phyloP scores from a whole-genome alignment of 1,139 yeast species.

The Wickerhamomyces sp. region DNA sequence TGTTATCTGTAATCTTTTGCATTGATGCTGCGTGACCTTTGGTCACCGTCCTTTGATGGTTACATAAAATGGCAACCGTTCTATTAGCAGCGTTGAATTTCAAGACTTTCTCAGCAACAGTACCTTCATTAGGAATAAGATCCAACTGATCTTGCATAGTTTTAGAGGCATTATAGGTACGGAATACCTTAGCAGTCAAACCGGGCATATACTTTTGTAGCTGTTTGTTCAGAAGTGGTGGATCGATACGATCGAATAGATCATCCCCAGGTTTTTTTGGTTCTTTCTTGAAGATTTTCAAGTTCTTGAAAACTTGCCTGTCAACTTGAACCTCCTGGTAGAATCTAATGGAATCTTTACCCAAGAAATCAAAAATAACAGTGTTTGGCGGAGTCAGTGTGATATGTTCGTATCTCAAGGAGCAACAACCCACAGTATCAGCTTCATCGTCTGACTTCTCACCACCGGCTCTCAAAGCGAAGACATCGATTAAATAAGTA shows the following conservation, averaged over 20 bases:
- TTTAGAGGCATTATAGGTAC: slow-evolving; percentile 94
- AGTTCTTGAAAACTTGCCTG: slow-evolving; percentile 81
- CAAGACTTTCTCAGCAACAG: slow-evolving; percentile 82
- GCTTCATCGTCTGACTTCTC: slow-evolving; percentile 97
- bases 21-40: slow-evolving; percentile 79
- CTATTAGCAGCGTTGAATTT: slow-evolving; percentile 92
- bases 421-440: slow-evolving; percentile 97
- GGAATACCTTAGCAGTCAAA: slow-evolving; percentile 91
- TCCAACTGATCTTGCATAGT: slow-evolving; percentile 96
- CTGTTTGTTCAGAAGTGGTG: slow-evolving; percentile 76
- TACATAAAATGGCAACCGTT: slow-evolving; percentile 92
- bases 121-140: slow-evolving; percentile 74
- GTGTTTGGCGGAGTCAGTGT: slow-evolving; percentile 80
- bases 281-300: slow-evolving; percentile 77
- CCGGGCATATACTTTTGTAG: slow-evolving; percentile 91
- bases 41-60: slow-evolving; percentile 91
- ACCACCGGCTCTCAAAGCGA: slow-evolving; percentile 97
- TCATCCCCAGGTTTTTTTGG: slow-evolving; percentile 93
- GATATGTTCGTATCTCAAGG: slow-evolving; percentile 84
- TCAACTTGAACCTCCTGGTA: slow-evolving; percentile 93
- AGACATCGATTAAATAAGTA: slow-evolving; percentile 86
- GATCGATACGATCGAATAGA: slow-evolving; percentile 85
- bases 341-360: slow-evolving; percentile 91
- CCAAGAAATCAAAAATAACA: slow-evolving; percentile 89
- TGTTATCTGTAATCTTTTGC: slow-evolving; percentile 69